Conservation (phyloP, 768 basidiomycete genomes). For the Kwoniella bestiolae region DNA sequence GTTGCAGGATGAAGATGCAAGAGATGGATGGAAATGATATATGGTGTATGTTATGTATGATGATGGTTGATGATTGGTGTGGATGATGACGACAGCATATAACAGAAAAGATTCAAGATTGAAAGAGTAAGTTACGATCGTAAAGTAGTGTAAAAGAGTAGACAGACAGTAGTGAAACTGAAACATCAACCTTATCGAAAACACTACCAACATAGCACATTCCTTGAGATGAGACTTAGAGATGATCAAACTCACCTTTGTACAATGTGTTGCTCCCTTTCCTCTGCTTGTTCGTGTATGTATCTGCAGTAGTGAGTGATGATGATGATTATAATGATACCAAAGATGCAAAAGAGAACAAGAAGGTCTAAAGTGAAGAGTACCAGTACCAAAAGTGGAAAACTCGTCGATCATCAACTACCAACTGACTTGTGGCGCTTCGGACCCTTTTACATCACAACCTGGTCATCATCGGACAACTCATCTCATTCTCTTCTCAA, state of each 20-base stretch:
- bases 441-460: constrained; percentile 22
- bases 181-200: neutral
- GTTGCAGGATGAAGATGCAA: no score
- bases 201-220: no score
- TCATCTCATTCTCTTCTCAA: neutral
- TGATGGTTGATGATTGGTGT: neutral
- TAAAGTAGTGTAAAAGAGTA: no score
- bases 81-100: constrained; percentile 12
- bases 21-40: no score
- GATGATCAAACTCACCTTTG: neutral
- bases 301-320: neutral
- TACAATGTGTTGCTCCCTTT: neutral
- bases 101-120: no score
- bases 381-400: neutral
- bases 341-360: neutral
- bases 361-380: neutral
- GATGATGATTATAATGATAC: neutral
- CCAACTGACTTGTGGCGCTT: constrained; percentile 30
- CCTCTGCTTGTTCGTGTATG: neutral
- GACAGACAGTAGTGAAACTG: no score
- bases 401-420: constrained; percentile 23
- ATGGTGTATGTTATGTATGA: no score
- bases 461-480: constrained; percentile 19
- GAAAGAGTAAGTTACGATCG: no score
- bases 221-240: no score